These are phyloP conservation scores for Cordyceps cateniannulata DNA, from an alignment of 2,329 filamentous ascomycete species.

Conservation along the genomic window DNA sequence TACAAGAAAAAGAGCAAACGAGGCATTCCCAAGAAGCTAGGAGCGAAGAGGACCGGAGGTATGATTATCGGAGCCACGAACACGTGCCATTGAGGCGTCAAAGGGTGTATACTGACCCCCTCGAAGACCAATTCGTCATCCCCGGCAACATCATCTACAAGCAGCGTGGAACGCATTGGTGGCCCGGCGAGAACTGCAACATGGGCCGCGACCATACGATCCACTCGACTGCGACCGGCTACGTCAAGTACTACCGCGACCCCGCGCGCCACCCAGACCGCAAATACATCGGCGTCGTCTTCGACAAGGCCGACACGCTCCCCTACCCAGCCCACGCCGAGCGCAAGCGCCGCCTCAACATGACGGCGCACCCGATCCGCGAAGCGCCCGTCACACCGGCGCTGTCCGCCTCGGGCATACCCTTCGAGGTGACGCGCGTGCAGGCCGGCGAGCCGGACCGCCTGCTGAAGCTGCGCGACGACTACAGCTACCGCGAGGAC, in stretches of 20 bases:
- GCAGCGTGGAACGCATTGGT: slow-evolving; percentile 92
- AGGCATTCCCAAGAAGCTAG: slow-evolving; percentile 72
- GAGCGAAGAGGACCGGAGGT: slow-evolving; percentile 90
- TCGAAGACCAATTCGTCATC: slow-evolving; percentile 76
- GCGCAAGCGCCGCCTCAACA: slow-evolving; percentile 67
- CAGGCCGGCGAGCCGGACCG: slow-evolving; percentile 37
- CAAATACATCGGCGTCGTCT: slow-evolving; percentile 91
- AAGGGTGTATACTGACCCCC: background rate
- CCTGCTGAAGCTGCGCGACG: slow-evolving; percentile 42
- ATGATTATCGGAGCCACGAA: slow-evolving; percentile 27
- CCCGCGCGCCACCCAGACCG: slow-evolving; percentile 74
- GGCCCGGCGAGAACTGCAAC: slow-evolving; percentile 87
- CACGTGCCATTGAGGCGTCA: background rate
- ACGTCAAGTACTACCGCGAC: slow-evolving; percentile 95
- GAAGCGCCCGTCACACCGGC: slow-evolving; percentile 29
- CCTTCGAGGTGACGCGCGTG: slow-evolving; percentile 37
- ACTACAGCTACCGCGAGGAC: slow-evolving; percentile 55
- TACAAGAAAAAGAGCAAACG: slow-evolving; percentile 59
- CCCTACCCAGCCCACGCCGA: slow-evolving; percentile 70
- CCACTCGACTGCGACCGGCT: slow-evolving; percentile 76
- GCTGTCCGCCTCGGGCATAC: slow-evolving; percentile 45
- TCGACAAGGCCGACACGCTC: slow-evolving; percentile 73
- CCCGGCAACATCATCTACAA: slow-evolving; percentile 98
- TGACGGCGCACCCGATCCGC: slow-evolving; percentile 50
- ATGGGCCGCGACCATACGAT: slow-evolving; percentile 97